Base-by-base conservation (phyloP, 2,329 filamentous ascomycete species). In the Ophiostoma montium region DNA sequence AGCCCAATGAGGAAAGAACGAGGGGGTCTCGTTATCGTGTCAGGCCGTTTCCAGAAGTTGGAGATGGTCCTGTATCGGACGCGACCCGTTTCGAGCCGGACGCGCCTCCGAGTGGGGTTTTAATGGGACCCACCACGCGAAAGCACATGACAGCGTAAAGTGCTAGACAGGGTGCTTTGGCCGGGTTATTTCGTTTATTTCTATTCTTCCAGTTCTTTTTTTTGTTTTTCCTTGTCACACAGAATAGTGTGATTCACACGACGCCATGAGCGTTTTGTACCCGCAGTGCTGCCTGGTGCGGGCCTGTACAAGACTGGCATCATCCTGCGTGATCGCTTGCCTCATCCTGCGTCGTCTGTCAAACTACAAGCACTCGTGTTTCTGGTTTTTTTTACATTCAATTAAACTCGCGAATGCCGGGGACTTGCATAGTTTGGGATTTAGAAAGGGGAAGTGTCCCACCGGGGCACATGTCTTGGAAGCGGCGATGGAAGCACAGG, bases 281-380 rank as follows among this genome's bases (percentile, higher is more conserved):
- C 42, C 27, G n/a, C 42, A 19, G 42, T 44, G 42, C 30, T 44
- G 42, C 42, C 42, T 44, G 16, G 23, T 44, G 42, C n/a, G 42
- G 30, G 42, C 19, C 18, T 44, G 42, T 44, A 44, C 42, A 33
- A 32, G 42, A 44, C 18, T 15, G 12, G 10, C 42, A 44, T 44
- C 30, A 13, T 1, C 30, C 3, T 31, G 27, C 30, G 42, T 44
- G 42, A 44, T 44, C 16, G 7, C 11, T 33, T 15, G 5, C 11
- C 21, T 32, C 10, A 30, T 12, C 11, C 27, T 6, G 10, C n/a
- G n/a, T n/a, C n/a, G n/a, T n/a, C n/a, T n/a, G n/a, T n/a, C n/a
- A n/a, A n/a, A n/a, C n/a, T n/a, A n/a, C n/a, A n/a, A n/a, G n/a
- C n/a, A n/a, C n/a, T n/a, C n/a, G n/a, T 43, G 27, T 16, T 11